Percentiles rank a stretch among this genome's conserved stretches.
Conservation (phyloP, 2,329 filamentous ascomycete genomes). For the Beauveria rudraprayagi region DNA sequence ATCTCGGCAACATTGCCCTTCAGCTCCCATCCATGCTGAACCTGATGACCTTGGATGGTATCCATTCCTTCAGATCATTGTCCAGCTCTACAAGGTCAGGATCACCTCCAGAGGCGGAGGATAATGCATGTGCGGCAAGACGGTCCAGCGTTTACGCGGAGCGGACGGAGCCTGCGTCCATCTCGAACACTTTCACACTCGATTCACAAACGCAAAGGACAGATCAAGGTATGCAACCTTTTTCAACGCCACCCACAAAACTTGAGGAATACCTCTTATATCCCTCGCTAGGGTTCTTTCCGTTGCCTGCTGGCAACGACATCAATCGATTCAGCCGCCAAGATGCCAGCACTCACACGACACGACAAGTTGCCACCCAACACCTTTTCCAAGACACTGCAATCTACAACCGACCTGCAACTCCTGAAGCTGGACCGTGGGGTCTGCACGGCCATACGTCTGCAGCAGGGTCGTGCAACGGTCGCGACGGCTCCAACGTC, state of each 20-base stretch:
- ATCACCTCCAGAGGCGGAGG: not conserved
- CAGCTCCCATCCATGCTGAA: conserved; percentile 21
- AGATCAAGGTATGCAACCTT: not conserved
- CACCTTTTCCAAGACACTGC: not conserved
- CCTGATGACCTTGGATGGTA: conserved; percentile 4
- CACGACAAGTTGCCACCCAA: not conserved
- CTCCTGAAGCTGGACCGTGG: not conserved
- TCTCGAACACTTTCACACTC: too few species aligned
- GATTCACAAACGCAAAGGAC: not conserved
- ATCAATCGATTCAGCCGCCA: not conserved
- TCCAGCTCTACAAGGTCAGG: not conserved
- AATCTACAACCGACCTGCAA: not conserved
- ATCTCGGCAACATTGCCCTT: conserved; percentile 20
- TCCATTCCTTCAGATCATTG: not conserved
- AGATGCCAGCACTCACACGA: not conserved
- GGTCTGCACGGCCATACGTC: not conserved
- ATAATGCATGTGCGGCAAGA: not conserved
- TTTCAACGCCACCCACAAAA: not conserved
- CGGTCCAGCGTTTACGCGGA: not conserved
- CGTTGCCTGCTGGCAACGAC: not conserved
- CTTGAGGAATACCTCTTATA: too few species aligned
- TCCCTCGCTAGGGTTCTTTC: not conserved
- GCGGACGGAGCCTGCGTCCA: not conserved
- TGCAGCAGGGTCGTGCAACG: not conserved
- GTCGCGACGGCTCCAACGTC: not conserved